Base-by-base conservation (phyloP, 1,139 yeast species). In the Suhomyces atakaporum region DNA sequence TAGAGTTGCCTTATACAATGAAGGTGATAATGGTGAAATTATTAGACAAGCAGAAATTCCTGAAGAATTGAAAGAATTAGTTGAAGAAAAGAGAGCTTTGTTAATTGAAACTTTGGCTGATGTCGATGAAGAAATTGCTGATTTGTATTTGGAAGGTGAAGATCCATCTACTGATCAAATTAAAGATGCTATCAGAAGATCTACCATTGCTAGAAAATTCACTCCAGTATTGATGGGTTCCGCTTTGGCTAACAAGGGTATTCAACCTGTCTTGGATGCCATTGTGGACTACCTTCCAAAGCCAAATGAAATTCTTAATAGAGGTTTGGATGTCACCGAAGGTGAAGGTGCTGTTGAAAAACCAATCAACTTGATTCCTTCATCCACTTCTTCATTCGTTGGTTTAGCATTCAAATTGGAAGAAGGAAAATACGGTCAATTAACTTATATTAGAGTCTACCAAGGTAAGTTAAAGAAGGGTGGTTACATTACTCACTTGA, bases 201-300 rank as follows among this genome's bases (percentile, higher is more conserved):
- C 97, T 36, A 92, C 98, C n/a, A 90, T 92, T 65, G 95, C 90
- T 25, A 81, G 97, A 69, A 86, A 79, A 61, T 92, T 92, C 70
- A 88, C 97, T 15, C 98, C 98, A n/a, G 97, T 92, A 11, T 73
- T 92, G 50, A 92, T 92, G 97, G 98, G 98, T 23, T 88, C 97
- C 35, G 98, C 98, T 18, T 75, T 92, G 48, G 98, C 97, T 37
- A 92, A 92, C 66, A 85, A 84, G 51, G 96, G 97, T 63, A 75
- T 92, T 45, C 98, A 92, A 69, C 88, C 92, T 16, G 97, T 92
- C 27, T 75, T 92, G 51, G 97, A 92, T 62, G 92, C 97, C 27
- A 96, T 92, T 43, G 95, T 94, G 49, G 97, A 92, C 60, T 92
- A 82, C 62, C 77, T 92, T 55, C 98, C 98, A 33, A 84, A 90